phyloP scores from a whole-genome alignment of 179 eudicot genomes.

The Nepenthes alata region DNA sequence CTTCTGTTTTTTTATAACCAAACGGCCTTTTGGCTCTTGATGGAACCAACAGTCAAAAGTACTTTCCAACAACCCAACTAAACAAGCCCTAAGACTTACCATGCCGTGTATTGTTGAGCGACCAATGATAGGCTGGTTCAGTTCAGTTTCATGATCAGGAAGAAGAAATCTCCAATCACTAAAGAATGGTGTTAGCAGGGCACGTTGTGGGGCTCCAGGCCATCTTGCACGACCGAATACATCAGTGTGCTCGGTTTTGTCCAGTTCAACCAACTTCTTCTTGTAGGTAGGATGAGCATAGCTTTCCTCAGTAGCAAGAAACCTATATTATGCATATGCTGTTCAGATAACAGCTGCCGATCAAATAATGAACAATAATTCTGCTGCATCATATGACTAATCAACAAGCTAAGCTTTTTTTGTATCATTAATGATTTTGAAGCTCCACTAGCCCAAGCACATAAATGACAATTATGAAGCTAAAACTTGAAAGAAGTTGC shows the following conservation, averaged over 20 bases:
- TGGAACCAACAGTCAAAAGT: no score
- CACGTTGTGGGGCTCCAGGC: constrained; percentile 92
- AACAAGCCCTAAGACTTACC: constrained; percentile 19
- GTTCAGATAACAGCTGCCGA: not conserved
- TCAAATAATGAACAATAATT: not conserved
- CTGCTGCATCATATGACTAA: no score
- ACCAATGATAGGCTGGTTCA: constrained; percentile 73
- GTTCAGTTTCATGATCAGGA: constrained; percentile 51
- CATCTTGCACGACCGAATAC: constrained; percentile 92
- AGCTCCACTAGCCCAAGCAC: no score
- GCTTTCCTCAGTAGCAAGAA: constrained; percentile 80
- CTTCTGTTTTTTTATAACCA: not conserved
- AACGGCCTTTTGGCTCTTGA: no score
- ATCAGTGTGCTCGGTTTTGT: constrained; percentile 60
- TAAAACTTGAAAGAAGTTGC: no score
- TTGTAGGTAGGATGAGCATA: constrained; percentile 79
- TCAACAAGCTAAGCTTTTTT: not conserved
- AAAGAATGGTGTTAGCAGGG: constrained; percentile 58
- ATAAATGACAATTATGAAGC: no score
- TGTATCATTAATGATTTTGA: no score
- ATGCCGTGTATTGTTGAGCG: constrained; percentile 59
- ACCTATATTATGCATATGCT: constrained; percentile 23
- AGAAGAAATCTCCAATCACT: constrained; percentile 57
- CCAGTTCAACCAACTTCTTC: constrained; percentile 52
- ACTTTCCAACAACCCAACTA: no score